Percentiles rank a stretch among this genome's conserved stretches.
Conservation (phyloP, 306 rosid species). For the Senna tora region DNA sequence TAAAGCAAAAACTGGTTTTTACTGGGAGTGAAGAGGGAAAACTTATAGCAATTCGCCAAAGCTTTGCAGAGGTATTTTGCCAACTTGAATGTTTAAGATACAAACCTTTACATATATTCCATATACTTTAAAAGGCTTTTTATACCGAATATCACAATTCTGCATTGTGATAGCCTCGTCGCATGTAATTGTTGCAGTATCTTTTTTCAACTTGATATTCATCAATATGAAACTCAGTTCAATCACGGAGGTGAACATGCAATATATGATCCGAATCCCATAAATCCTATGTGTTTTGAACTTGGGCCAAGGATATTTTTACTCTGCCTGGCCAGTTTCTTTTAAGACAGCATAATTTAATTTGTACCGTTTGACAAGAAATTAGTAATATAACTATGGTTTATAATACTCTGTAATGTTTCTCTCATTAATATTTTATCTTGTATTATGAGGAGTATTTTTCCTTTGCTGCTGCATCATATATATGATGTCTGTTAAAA, state of each 20-base stretch:
- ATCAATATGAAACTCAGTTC: neutral
- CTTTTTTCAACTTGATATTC: neutral
- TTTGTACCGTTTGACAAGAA: conserved; percentile 21
- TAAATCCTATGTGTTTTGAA: neutral
- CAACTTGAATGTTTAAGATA: conserved; percentile 23
- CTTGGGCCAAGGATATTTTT: neutral
- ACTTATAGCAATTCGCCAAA: conserved; percentile 85
- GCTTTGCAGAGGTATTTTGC: conserved; percentile 79
- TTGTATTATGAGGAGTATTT: neutral
- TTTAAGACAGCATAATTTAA: neutral
- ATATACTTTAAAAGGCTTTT: conserved; percentile 19
- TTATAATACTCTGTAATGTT: conserved; percentile 2
- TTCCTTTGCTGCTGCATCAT: neutral
- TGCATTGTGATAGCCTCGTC: neutral
- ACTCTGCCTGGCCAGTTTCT: neutral
- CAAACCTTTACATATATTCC: conserved; percentile 18
- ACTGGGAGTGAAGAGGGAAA: conserved; percentile 98
- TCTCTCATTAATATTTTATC: conserved; percentile 26
- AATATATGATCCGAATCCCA: conserved; percentile 2
- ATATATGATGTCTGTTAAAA: conserved; percentile 1
- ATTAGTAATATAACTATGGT: neutral
- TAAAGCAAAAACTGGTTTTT: conserved; percentile 80
- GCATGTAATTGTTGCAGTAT: neutral
- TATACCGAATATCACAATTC: conserved; percentile 6
- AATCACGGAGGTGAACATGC: neutral